Evolutionary conservation across 257 asterid genomes (phyloP).

Genomic region (Ligustrum vulgare): DNA sequence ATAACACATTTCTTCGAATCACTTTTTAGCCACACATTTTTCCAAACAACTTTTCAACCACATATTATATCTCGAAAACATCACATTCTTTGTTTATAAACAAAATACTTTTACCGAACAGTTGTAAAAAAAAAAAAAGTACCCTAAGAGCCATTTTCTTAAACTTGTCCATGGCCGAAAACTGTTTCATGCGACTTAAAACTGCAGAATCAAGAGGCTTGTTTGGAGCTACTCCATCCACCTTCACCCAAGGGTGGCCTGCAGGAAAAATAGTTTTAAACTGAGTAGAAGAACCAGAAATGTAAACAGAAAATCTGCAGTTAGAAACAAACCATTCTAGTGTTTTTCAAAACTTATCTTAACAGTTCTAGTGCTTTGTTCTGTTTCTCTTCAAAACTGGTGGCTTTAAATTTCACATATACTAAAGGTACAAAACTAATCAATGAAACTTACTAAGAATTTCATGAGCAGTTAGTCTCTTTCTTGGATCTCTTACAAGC

Average conservation of each 20-base stretch:
- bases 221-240: conserved; percentile 29
- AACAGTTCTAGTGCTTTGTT: not conserved
- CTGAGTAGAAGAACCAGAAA: not conserved
- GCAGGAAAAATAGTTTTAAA: not conserved
- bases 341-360: not conserved
- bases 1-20: no score
- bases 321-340: not conserved
- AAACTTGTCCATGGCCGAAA: conserved; percentile 28
- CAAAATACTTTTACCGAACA: no score
- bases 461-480: conserved; percentile 36
- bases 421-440: not conserved
- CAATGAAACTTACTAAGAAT: conserved; percentile 30
- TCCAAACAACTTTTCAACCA: no score
- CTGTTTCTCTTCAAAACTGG: not conserved
- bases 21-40: no score
- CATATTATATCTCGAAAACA: no score
- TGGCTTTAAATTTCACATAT: not conserved
- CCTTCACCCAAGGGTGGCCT: conserved; percentile 28
- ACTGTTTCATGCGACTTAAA: conserved; percentile 25
- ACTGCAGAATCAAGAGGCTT: conserved; percentile 32
- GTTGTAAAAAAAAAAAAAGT: not conserved
- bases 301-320: not conserved
- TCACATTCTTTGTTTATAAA: no score
- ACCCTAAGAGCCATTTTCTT: conserved; percentile 36
- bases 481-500: conserved; percentile 32